Conservation (phyloP, 2,329 filamentous ascomycete genomes). For the Aspergillus ibericus region DNA sequence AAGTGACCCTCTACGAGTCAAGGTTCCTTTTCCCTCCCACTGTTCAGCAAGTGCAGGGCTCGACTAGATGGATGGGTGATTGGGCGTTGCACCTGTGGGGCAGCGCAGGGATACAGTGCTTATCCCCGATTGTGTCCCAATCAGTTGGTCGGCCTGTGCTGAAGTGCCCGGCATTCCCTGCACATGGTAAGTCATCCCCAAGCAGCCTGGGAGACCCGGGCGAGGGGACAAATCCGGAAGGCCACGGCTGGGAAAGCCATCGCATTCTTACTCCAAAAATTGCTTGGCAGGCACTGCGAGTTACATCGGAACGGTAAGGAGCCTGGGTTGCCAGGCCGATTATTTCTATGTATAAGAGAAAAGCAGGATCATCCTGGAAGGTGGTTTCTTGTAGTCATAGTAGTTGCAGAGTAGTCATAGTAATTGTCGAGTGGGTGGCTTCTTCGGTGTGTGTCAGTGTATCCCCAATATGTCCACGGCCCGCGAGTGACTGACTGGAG, state of each 20-base stretch:
- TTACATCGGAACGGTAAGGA: conserved; percentile 3
- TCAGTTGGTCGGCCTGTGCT: conserved; percentile 12
- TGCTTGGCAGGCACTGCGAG: conserved; percentile 3
- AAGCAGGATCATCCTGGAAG: not conserved
- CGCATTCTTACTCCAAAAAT: not conserved
- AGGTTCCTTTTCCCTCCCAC: conserved; percentile 11
- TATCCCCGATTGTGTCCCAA: conserved; percentile 25
- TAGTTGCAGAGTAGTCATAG: not conserved
- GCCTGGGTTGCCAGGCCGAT: conserved; percentile 1
- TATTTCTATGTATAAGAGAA: conserved; percentile 1
- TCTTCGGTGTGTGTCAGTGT: not conserved
- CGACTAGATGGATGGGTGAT: conserved; percentile 18
- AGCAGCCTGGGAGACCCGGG: not conserved
- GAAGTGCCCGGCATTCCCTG: not conserved
- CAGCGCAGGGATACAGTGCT: conserved; percentile 30
- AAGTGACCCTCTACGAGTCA: not conserved
- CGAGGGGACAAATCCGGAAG: not conserved
- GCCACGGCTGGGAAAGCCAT: not conserved
- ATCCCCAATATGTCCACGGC: not conserved
- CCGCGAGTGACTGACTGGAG: not conserved
- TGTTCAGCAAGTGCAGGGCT: conserved; percentile 14
- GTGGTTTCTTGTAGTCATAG: not conserved
- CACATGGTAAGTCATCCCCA: conserved; percentile 8
- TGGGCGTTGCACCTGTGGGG: conserved; percentile 26
- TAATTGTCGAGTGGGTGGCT: not conserved